phyloP scores from a whole-genome alignment of 768 basidiomycete species.

The Collybia sordida region DNA sequence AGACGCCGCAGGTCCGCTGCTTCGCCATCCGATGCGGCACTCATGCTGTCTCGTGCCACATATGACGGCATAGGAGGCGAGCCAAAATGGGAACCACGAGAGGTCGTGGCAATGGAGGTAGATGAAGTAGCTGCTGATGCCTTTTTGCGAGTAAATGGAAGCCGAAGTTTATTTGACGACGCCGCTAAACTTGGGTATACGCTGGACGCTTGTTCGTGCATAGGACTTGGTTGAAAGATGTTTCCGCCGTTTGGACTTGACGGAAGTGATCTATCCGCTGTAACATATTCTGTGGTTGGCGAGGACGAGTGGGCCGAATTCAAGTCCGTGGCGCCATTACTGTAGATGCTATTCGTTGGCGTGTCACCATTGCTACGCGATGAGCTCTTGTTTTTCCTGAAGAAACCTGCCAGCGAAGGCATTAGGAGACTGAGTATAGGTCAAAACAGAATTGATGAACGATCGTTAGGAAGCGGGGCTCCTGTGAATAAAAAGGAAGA shows the following conservation, averaged over 20 bases:
- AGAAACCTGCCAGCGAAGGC: constrained; percentile 38
- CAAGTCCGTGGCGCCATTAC: constrained; percentile 14
- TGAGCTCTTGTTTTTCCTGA: constrained; percentile 34
- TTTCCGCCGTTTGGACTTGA: constrained; percentile 32
- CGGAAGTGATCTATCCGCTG: constrained; percentile 30
- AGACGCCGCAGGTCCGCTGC: constrained; percentile 34
- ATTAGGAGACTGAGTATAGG: constrained; percentile 14
- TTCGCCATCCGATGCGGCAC: constrained; percentile 44
- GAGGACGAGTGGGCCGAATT: constrained; percentile 27
- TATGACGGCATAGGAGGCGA: constrained; percentile 32
- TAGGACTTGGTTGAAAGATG: constrained; percentile 20
- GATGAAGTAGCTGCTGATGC: constrained; percentile 16
- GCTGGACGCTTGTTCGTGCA: constrained; percentile 14
- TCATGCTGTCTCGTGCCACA: constrained; percentile 30
- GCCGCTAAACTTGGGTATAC: constrained; percentile 21
- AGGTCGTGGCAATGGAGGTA: constrained; percentile 16
- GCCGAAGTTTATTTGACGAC: constrained; percentile 30
- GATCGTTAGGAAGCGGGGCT: too few species aligned
- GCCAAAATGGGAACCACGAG: constrained; percentile 12
- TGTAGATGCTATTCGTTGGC: constrained; percentile 12
- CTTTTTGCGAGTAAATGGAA: constrained; percentile 41
- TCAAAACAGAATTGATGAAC: too few species aligned
- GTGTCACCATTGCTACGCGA: constrained; percentile 17
- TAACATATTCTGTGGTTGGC: constrained; percentile 31
- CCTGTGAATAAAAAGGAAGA: too few species aligned